Evolutionary conservation across 768 basidiomycete genomes (phyloP), one percentile per base, ranked within the genome.

Genomic region (Leucocoprinus sp.): DNA sequence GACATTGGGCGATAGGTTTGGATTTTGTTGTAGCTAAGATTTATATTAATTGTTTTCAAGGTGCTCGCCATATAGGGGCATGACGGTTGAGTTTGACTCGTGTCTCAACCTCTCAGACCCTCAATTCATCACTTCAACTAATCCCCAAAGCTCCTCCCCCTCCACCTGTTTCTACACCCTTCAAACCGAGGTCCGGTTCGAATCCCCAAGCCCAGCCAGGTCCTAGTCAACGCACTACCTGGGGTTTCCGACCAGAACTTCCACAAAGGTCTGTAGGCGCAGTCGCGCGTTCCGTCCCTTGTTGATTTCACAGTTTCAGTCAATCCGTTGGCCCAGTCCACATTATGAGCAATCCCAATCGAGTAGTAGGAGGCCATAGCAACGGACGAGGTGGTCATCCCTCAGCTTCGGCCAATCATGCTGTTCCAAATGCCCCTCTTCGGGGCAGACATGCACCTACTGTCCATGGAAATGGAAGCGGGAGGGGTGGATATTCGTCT

Each of bases 1-100:
- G 2, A 96, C 88, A 0, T 67, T 98, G 8, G 80, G 82, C 3
- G 89, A 88, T 55, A 72, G 93, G 87, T 91, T 55, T 17, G 58
- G 48, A 37, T 23, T 15, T 28, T 35, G 11, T 9, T 12, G 24
- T 27, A 17, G 9, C 8, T 9, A 17, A 23, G 21, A 21, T 11
- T 1, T 39, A 17, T 29, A 21, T 17, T 28, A 12, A 53, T 52
- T 18, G 1, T 42, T 15, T n/a, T 24, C 15, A 27, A 91, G 91
- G 51, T 96, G 93, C 63, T 92, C 92, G 0, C 76, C 82, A 50
- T 97, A 96, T 60, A 87, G 93, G 14, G 96, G 96, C 26, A 85
- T 84, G 23, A 85, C 84, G 0, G 84, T 95, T 28, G 77, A 86
- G 22, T 91, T 93, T 60, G 81, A 84, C 48, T 77, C 88, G 1